Evolutionary conservation across 768 basidiomycete species (phyloP).

Genomic region (Pulveroboletus sp.): DNA sequence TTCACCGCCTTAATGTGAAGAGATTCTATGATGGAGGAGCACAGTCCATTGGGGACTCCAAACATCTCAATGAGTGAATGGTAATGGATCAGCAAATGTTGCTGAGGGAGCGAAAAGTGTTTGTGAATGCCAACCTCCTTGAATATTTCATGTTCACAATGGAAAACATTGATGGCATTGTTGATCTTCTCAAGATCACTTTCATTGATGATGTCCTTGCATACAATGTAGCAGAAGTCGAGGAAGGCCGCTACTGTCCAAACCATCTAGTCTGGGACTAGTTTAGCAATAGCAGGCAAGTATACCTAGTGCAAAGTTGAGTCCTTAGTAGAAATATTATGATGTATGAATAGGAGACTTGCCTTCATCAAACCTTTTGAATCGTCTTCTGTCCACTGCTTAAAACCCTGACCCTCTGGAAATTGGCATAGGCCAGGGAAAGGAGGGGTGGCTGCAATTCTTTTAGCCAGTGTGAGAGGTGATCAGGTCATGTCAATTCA

Average conservation of each 20-base stretch:
- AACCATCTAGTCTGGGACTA: conserved; percentile 19
- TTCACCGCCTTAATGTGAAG: conserved; percentile 3
- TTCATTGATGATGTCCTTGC: conserved; percentile 18
- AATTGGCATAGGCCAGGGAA: not conserved
- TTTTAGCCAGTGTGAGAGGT: no score
- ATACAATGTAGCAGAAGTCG: conserved; percentile 35
- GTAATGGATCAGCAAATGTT: conserved; percentile 35
- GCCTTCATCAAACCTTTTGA: not conserved
- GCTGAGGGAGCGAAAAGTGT: conserved; percentile 27
- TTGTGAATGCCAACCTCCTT: not conserved
- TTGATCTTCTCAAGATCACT: conserved; percentile 18
- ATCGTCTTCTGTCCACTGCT: conserved; percentile 1
- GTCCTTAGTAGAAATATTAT: no score
- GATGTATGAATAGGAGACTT: not conserved
- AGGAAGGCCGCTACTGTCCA: conserved; percentile 18
- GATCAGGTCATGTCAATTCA: no score
- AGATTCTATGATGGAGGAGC: conserved; percentile 36
- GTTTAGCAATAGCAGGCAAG: conserved; percentile 4
- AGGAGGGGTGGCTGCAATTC: not conserved
- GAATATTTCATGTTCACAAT: conserved; percentile 20
- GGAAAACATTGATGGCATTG: conserved; percentile 21
- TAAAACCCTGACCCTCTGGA: not conserved
- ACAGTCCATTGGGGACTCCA: conserved; percentile 34
- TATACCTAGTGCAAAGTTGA: not conserved
- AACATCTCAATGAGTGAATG: conserved; percentile 20